phyloP scores from a whole-genome alignment of 2,329 filamentous ascomycete genomes.

The Exophiala viscosa region DNA sequence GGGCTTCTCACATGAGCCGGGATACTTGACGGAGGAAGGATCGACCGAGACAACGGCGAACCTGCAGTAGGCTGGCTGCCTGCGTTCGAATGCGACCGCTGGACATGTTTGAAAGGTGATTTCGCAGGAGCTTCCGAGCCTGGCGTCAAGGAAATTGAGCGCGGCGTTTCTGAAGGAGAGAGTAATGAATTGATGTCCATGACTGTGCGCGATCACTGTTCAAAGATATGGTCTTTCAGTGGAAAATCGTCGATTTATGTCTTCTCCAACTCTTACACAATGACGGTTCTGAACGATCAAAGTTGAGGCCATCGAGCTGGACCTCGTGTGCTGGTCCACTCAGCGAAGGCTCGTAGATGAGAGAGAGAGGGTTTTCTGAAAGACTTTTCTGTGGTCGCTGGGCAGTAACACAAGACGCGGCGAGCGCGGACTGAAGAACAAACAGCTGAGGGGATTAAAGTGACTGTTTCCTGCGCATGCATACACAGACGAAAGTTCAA shows the following conservation, averaged over 20 bases:
- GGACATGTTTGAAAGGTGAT: conserved; percentile 37
- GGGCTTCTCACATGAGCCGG: conserved; percentile 38
- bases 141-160: conserved; percentile 15
- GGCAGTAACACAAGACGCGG: background rate
- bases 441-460: background rate
- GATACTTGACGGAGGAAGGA: conserved; percentile 29
- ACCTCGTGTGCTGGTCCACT: background rate
- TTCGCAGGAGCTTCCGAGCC: conserved; percentile 34
- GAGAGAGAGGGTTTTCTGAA: background rate
- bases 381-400: too few species aligned
- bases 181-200: conserved; percentile 29
- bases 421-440: background rate
- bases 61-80: conserved; percentile 31
- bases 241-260: background rate
- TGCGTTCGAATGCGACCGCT: conserved; percentile 34
- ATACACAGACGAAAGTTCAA: background rate
- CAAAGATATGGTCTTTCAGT: background rate
- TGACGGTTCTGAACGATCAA: background rate
- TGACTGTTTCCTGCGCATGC: background rate
- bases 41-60: conserved; percentile 40
- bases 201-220: background rate
- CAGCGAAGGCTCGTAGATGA: background rate
- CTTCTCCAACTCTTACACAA: conserved; percentile 15
- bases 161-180: conserved; percentile 22
- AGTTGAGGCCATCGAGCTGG: conserved; percentile 7